Evolutionary conservation across 2,329 filamentous ascomycete genomes (phyloP).

Genomic region (Nigrograna mackinnonii): DNA sequence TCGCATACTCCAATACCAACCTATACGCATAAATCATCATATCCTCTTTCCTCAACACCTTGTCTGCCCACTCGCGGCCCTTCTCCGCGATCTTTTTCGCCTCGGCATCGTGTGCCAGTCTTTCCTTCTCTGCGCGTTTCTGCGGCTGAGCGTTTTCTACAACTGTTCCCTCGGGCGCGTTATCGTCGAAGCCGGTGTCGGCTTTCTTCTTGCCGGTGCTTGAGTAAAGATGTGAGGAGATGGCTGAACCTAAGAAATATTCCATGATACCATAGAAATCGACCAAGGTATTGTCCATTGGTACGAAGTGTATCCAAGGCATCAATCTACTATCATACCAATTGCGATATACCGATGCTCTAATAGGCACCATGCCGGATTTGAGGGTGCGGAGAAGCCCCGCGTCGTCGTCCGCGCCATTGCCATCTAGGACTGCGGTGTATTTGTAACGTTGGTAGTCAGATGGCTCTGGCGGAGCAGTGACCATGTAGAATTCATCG

Average conservation of each 20-base stretch:
- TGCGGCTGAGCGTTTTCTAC: not conserved
- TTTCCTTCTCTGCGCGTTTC: not conserved
- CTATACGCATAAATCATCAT: slow-evolving; percentile 73
- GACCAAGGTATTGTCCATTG: slow-evolving; percentile 76
- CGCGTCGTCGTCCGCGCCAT: slow-evolving; percentile 13
- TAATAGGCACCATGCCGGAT: slow-evolving; percentile 71
- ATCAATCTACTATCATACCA: slow-evolving; percentile 74
- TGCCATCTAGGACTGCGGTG: slow-evolving; percentile 72
- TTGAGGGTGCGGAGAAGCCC: slow-evolving; percentile 55
- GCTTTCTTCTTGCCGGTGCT: not conserved
- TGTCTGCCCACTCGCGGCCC: slow-evolving; percentile 70
- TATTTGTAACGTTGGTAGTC: slow-evolving; percentile 20
- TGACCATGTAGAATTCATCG: slow-evolving; percentile 29
- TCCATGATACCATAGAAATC: slow-evolving; percentile 69
- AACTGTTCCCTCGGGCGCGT: not conserved
- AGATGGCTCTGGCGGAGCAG: not conserved
- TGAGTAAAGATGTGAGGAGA: no score
- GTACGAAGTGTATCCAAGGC: slow-evolving; percentile 80
- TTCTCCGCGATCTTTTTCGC: slow-evolving; percentile 67
- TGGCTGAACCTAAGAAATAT: slow-evolving; percentile 68
- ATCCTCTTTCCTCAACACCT: slow-evolving; percentile 70
- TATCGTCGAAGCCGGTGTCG: not conserved
- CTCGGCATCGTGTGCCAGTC: slow-evolving; percentile 50
- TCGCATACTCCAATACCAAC: slow-evolving; percentile 53
- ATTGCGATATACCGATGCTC: slow-evolving; percentile 75